Evolutionary conservation across 23 red algal species (phyloP).

Genomic region (Rhodosorus marinus): DNA sequence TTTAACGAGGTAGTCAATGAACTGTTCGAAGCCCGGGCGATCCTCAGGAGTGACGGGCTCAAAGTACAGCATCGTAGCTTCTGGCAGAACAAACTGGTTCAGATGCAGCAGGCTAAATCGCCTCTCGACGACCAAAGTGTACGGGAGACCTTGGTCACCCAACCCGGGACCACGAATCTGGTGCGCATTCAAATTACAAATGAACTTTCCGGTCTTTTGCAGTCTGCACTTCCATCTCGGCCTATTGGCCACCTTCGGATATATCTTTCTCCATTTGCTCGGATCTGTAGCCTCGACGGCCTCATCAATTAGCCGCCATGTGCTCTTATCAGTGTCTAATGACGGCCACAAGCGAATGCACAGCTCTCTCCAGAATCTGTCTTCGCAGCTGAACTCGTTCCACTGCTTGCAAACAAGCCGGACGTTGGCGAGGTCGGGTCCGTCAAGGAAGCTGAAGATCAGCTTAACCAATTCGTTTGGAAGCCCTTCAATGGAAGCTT

Average conservation of each 20-base stretch:
- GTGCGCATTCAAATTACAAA: slow-evolving; percentile 89
- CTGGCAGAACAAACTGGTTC: slow-evolving; percentile 78
- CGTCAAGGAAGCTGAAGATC: slow-evolving; percentile 73
- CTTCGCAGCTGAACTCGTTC: slow-evolving; percentile 73
- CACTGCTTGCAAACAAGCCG: slow-evolving; percentile 60
- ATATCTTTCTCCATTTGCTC: slow-evolving; percentile 57
- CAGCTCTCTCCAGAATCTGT: slow-evolving; percentile 59
- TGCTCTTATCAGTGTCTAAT: slow-evolving; percentile 36
- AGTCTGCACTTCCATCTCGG: slow-evolving; percentile 67
- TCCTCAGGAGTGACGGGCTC: slow-evolving; percentile 74
- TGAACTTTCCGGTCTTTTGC: slow-evolving; percentile 97
- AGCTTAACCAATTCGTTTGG: slow-evolving; percentile 80
- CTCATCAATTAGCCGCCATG: slow-evolving; percentile 63
- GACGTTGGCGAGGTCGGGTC: slow-evolving; percentile 38
- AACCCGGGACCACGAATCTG: slow-evolving; percentile 56
- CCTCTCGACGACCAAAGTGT: slow-evolving; percentile 74
- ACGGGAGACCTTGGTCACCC: slow-evolving; percentile 28
- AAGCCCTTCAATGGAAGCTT: slow-evolving; percentile 6
- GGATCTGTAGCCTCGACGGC: slow-evolving; percentile 11
- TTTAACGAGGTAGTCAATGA: slow-evolving; percentile 91
- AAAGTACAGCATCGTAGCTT: slow-evolving; percentile 87
- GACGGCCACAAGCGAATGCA: slow-evolving; percentile 57
- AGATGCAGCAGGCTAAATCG: slow-evolving; percentile 92
- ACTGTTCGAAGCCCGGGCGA: slow-evolving; percentile 54
- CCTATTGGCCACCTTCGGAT: slow-evolving; percentile 23